Conservation (phyloP, 768 basidiomycete genomes). For the Hericium erinaceus region DNA sequence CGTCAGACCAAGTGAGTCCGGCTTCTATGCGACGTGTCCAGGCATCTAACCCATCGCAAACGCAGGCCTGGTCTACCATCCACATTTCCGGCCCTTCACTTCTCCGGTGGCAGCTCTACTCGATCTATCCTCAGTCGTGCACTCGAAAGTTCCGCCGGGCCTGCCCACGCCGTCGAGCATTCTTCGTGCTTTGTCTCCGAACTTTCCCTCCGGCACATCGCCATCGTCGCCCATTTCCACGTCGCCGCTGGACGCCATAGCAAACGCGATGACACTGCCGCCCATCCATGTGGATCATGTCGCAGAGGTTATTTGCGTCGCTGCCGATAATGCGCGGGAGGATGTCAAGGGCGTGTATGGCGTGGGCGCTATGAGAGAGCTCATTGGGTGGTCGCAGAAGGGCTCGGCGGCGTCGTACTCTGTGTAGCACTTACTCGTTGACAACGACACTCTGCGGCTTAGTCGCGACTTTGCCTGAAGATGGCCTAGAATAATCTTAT, state of each 20-base stretch:
- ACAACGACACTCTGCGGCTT: too few relatives aligned
- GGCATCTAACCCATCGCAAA: conserved; percentile 19
- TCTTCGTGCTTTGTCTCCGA: conserved; percentile 39
- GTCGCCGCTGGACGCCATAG: conserved; percentile 54
- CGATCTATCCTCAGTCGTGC: conserved; percentile 69
- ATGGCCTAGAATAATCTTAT: too few relatives aligned
- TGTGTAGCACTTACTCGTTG: too few relatives aligned
- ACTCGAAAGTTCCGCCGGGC: conserved; percentile 44
- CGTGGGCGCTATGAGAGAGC: conserved; percentile 62
- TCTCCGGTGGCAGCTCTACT: conserved; percentile 78
- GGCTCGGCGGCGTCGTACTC: background rate
- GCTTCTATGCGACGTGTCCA: background rate
- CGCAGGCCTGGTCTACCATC: conserved; percentile 90
- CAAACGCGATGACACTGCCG: conserved; percentile 73
- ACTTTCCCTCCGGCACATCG: conserved; percentile 17
- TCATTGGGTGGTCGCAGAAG: conserved; percentile 57
- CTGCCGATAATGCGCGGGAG: conserved; percentile 35
- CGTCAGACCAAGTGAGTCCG: conserved; percentile 74
- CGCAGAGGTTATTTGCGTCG: conserved; percentile 69
- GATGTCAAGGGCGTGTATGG: conserved; percentile 57
- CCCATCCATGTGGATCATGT: conserved; percentile 97
- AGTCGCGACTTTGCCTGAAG: too few relatives aligned
- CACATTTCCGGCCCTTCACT: conserved; percentile 84
- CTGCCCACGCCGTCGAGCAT: conserved; percentile 59
- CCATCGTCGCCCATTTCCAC: conserved; percentile 23